Conservation (phyloP, 2,329 filamentous ascomycete genomes). For the Curvularia sp. region DNA sequence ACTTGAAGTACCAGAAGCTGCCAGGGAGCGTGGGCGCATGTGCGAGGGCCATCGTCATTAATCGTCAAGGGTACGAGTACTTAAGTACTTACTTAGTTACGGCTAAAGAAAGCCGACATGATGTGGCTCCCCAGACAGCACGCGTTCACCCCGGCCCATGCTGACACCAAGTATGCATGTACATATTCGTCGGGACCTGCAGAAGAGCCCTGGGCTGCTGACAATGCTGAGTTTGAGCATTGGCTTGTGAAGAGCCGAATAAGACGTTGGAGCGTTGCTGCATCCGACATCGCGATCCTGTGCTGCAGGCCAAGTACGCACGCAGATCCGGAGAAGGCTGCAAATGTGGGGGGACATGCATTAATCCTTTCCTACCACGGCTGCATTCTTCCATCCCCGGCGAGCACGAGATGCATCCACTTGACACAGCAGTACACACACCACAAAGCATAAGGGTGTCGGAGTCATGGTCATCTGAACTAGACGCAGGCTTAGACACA, state of each 20-base stretch:
- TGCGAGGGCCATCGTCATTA: conserved; percentile 22
- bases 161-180: conserved; percentile 5
- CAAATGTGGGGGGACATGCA: conserved; percentile 22
- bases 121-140: background rate
- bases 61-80: conserved; percentile 25
- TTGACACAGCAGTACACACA: conserved; percentile 12
- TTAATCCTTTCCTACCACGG: conserved; percentile 7
- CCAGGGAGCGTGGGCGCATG: conserved; percentile 20
- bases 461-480: conserved; percentile 8
- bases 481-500: conserved; percentile 1
- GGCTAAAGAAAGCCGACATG: conserved; percentile 26
- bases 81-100: no score
- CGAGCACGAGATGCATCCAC: conserved; percentile 28
- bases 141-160: background rate
- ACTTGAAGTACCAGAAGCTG: conserved; percentile 7
- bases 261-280: background rate
- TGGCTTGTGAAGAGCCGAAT: conserved; percentile 1
- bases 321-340: conserved; percentile 13
- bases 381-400: conserved; percentile 12
- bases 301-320: conserved; percentile 10
- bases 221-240: background rate
- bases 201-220: conserved; percentile 9
- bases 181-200: conserved; percentile 19
- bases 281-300: conserved; percentile 9
- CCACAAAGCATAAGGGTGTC: conserved; percentile 11